Evolutionary conservation across 495 filamentous ascomycete species (phyloP).

Genomic region (Penicillium psychrofluorescens): DNA sequence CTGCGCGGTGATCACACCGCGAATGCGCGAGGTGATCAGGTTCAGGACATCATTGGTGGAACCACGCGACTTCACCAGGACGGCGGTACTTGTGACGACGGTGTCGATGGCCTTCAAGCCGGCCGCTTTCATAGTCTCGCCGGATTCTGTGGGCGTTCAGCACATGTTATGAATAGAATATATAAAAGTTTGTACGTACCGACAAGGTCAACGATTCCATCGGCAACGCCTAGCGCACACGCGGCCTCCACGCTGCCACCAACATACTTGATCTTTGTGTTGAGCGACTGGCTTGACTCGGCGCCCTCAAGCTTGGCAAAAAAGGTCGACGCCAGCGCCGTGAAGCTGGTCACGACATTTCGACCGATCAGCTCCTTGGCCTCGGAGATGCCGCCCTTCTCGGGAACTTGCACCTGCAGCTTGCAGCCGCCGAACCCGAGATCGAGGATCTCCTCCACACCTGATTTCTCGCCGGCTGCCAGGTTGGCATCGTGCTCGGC

Average conservation of each 20-base stretch:
- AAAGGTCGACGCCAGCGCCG: conserved; percentile 69
- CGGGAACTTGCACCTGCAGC: conserved; percentile 91
- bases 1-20: conserved; percentile 93
- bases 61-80: conserved; percentile 85
- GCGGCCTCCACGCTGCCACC: conserved; percentile 96
- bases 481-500: conserved; percentile 77
- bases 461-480: conserved; percentile 47
- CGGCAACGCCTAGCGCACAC: conserved; percentile 89
- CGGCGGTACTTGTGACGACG: conserved; percentile 75
- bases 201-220: conserved; percentile 96
- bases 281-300: conserved; percentile 25
- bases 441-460: conserved; percentile 77
- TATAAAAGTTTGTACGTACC: conserved; percentile 41
- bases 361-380: conserved; percentile 80
- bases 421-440: conserved; percentile 86
- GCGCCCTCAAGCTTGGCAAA: conserved; percentile 66
- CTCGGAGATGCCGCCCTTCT: conserved; percentile 64
- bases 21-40: conserved; percentile 73
- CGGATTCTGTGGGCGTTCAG: conserved; percentile 63
- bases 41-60: conserved; percentile 78
- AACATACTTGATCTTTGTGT: conserved; percentile 78
- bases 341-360: conserved; percentile 94
- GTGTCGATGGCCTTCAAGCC: conserved; percentile 96
- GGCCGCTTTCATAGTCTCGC: conserved; percentile 95
- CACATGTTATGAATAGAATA: background rate